phyloP scores from a whole-genome alignment of 495 filamentous ascomycete species.

The Aspergillus nidulans region DNA sequence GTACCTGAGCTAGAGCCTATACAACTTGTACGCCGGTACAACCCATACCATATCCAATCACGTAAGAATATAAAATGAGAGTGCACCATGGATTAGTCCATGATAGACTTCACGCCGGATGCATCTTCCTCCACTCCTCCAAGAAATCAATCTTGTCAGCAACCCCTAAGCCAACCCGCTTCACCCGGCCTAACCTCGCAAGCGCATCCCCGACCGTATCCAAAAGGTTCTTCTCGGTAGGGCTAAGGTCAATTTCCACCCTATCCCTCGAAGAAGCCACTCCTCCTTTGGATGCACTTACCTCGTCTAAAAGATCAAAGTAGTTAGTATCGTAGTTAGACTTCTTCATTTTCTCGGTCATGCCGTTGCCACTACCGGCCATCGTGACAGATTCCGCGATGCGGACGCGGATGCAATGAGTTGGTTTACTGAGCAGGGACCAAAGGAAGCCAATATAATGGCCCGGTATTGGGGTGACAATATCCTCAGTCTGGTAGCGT shows the following conservation, averaged over 20 bases:
- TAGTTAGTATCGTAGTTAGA: conserved; percentile 47
- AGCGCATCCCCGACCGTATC: conserved; percentile 79
- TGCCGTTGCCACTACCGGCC: conserved; percentile 24
- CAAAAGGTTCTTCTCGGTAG: conserved; percentile 57
- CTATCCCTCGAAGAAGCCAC: conserved; percentile 20
- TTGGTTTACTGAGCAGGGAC: conserved; percentile 77
- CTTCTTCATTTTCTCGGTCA: conserved; percentile 9
- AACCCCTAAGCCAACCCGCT: conserved; percentile 79
- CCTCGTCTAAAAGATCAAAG: conserved; percentile 42
- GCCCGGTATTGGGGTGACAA: conserved; percentile 84
- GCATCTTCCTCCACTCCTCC: conserved; percentile 48
- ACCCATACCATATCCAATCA: neutral
- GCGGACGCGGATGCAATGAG: conserved; percentile 83
- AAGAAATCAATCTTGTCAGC: conserved; percentile 81
- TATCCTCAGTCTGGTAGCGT: conserved; percentile 80
- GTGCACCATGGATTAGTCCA: too few species aligned
- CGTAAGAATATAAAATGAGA: neutral
- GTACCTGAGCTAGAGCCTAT: neutral
- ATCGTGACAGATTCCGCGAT: conserved; percentile 70
- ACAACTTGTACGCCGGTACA: neutral
- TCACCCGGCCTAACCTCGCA: conserved; percentile 85
- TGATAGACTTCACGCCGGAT: conserved; percentile 22
- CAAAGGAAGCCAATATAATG: conserved; percentile 67
- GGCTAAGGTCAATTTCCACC: conserved; percentile 26
- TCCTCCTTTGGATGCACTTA: conserved; percentile 29